phyloP scores from a whole-genome alignment of 1,284 basidiomycete species.

The Trichosporon sp. region DNA sequence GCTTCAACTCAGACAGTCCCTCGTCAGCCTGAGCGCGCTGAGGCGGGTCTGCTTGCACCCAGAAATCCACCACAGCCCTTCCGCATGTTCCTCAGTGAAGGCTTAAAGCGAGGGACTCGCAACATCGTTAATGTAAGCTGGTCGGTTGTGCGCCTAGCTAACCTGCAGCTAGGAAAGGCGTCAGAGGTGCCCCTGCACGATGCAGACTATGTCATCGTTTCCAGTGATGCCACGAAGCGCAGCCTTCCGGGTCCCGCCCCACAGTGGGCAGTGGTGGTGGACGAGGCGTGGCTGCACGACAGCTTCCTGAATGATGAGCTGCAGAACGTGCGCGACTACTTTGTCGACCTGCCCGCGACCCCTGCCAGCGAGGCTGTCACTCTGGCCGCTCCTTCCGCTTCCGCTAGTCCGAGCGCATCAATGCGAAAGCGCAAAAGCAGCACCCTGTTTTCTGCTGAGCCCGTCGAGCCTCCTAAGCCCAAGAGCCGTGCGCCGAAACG shows the following conservation, averaged over 20 bases:
- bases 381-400: no score
- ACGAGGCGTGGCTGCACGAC: background rate
- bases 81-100: background rate
- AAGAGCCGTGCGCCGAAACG: background rate
- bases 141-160: background rate
- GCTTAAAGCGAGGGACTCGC: background rate
- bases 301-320: background rate
- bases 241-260: background rate
- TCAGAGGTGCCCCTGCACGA: background rate
- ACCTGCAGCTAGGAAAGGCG: background rate
- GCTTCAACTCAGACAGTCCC: background rate
- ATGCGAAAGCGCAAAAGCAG: background rate
- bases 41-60: constrained; percentile 2
- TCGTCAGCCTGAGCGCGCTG: background rate
- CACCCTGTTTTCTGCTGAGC: background rate
- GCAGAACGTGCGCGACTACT: constrained; percentile 13
- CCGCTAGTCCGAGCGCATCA: background rate
- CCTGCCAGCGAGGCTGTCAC: no score
- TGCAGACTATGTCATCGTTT: background rate
- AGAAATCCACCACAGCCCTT: background rate
- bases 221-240: background rate
- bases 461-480: background rate
- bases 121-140: background rate
- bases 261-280: background rate
- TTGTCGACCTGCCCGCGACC: background rate